Conservation (phyloP, 169 alveolate species). For the Amoebophrya sp. region DNA sequence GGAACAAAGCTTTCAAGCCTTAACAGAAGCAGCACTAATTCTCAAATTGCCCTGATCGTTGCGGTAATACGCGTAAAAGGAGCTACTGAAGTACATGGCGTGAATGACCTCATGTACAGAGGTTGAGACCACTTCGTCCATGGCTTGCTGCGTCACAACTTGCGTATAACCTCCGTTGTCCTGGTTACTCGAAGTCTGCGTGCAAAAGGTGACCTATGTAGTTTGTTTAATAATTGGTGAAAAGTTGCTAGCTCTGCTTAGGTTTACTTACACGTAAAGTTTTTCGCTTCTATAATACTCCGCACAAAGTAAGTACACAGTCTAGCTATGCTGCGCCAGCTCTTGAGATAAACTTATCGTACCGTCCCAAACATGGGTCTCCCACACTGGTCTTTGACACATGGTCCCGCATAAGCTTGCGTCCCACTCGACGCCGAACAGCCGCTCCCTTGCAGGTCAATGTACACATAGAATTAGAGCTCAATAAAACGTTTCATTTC, state of each 20-base stretch:
- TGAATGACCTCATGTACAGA: neutral
- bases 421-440: neutral
- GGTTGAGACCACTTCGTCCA: neutral
- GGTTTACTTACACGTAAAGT: too few species aligned
- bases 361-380: neutral
- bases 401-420: neutral
- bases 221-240: too few species aligned
- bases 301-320: too few species aligned
- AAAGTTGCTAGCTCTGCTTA: too few species aligned
- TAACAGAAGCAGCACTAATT: neutral
- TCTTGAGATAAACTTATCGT: too few species aligned
- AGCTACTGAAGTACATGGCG: neutral
- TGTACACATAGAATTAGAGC: neutral
- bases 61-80: neutral
- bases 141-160: neutral
- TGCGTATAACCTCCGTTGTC: neutral
- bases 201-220: slow-evolving; percentile 1
- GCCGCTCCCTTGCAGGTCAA: slow-evolving; percentile 3
- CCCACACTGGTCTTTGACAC: slow-evolving; percentile 12
- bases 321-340: too few species aligned
- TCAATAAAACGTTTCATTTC: too few species aligned
- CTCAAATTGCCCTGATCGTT: neutral
- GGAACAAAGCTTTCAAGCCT: too few species aligned
- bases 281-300: too few species aligned
- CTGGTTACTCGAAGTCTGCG: neutral